Percentiles rank a stretch among this genome's conserved stretches.
Conservation (phyloP, 2,329 filamentous ascomycete species). For the Calcarisporium arbuscula region DNA sequence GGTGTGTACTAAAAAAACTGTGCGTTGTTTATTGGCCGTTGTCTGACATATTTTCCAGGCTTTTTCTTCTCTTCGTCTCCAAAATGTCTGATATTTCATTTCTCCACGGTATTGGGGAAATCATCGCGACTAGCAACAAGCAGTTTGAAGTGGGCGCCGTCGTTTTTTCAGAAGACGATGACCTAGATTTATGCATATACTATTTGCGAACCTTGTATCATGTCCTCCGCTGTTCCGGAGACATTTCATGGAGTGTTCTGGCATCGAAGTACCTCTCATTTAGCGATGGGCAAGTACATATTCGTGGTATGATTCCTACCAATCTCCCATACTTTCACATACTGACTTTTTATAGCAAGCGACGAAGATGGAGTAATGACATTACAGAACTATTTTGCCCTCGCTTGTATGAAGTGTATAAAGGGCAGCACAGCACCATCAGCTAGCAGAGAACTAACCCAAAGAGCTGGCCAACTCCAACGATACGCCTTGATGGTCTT, state of each 20-base stretch:
- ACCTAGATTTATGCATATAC: constrained; percentile 72
- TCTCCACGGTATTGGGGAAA: constrained; percentile 23
- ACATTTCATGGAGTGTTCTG: constrained; percentile 64
- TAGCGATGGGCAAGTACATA: constrained; percentile 21
- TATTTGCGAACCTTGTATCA: constrained; percentile 70
- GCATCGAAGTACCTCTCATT: constrained; percentile 48
- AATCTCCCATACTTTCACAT: not conserved
- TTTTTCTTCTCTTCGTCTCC: constrained; percentile 54
- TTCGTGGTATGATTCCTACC: constrained; percentile 40
- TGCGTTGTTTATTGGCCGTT: not conserved
- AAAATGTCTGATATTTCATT: constrained; percentile 53
- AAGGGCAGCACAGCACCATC: constrained; percentile 16
- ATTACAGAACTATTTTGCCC: constrained; percentile 62
- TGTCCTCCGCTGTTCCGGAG: constrained; percentile 60
- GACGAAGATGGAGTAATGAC: constrained; percentile 49
- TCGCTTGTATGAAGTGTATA: constrained; percentile 59
- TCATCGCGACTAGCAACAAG: constrained; percentile 11
- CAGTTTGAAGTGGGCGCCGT: constrained; percentile 6
- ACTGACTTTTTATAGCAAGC: constrained; percentile 33
- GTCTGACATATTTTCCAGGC: constrained; percentile 27
- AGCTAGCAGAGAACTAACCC: constrained; percentile 18
- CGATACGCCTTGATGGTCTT: constrained; percentile 64
- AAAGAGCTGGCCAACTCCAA: constrained; percentile 59
- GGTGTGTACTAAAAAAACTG: constrained; percentile 31
- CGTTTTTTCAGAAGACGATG: constrained; percentile 48